Evolutionary conservation across 179 eudicot species (phyloP), one percentile per base, ranked within the genome.

Genomic region (Actinidia arguta): DNA sequence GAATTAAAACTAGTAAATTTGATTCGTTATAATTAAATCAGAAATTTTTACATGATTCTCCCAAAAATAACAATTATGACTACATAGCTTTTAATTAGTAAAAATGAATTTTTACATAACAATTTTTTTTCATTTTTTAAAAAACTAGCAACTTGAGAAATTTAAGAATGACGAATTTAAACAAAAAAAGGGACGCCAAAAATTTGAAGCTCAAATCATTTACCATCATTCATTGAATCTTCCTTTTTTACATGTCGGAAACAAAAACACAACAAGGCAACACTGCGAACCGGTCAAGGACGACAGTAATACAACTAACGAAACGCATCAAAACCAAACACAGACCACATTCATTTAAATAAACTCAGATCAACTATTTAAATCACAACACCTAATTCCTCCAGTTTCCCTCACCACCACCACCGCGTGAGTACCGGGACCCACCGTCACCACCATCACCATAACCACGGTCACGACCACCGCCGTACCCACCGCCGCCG

Each of bases 371-470:
- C 48, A 64, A 31, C 36, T 31, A 2, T 31, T 31, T 31, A 31
- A 31, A 20, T 46, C 39, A 48, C 14, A 10, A 48, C 31, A 8
- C 48, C 51, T 89, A 92, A 85, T 47, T 86, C 83, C 94, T 90
- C 96, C 96, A 93, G 88, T 63, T 88, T 1, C 94, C 90, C 10
- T 87, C 94, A 16, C 84, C 82, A 46, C 63, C 93, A 52, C 90
- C 90, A 11, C 82, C 86, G 42, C 86, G 87, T 13, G 83, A 55
- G 73, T 86, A 89, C 66, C 88, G 81, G 24, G 82, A 52, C 0
- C 82, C 82, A 42, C 78, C 82, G 13, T 22, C 36, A 4, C 67
- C 82, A 10, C 36, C 36, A 31, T 31, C 36, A 31, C 36, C 36
- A 31, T 62, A 61, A 0, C 71, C 71, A 20, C 72, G 70, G 36